Evolutionary conservation across 2,329 filamentous ascomycete genomes (phyloP).

Genomic region (Exophiala xenobiotica): DNA sequence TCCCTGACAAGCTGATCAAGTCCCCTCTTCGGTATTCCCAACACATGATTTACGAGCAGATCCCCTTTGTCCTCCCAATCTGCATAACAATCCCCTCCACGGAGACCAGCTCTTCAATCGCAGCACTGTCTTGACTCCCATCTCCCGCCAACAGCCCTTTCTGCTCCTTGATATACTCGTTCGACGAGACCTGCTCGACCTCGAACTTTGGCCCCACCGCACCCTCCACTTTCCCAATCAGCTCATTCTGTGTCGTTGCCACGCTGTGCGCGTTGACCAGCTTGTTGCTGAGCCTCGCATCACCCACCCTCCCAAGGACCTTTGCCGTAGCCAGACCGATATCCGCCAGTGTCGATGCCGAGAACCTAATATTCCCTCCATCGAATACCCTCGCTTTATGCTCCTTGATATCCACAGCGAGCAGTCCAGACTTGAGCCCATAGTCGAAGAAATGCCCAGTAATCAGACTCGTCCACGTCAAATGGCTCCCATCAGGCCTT

Average conservation of each 20-base stretch:
- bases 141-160: not conserved
- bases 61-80: slow-evolving; percentile 13
- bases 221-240: not conserved
- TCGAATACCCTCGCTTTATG: slow-evolving; percentile 9
- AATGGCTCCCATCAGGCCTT: not conserved
- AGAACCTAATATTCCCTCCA: slow-evolving; percentile 4
- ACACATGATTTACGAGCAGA: slow-evolving; percentile 12
- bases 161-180: not conserved
- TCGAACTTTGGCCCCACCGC: not conserved
- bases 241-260: not conserved
- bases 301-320: slow-evolving; percentile 2
- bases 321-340: slow-evolving; percentile 9
- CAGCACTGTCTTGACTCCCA: not conserved
- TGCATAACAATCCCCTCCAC: slow-evolving; percentile 10
- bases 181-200: not conserved
- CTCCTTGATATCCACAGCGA: slow-evolving; percentile 8
- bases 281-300: slow-evolving; percentile 6
- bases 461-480: slow-evolving; percentile 15
- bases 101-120: slow-evolving; percentile 9
- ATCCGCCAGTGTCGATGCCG: slow-evolving; percentile 7
- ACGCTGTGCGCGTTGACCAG: not conserved
- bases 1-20: slow-evolving; percentile 5
- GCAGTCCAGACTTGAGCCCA: slow-evolving; percentile 8
- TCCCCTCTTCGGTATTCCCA: not conserved
- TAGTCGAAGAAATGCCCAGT: slow-evolving; percentile 18